phyloP scores from a whole-genome alignment of 2,329 filamentous ascomycete genomes.

The Pestalotiopsis sp. region DNA sequence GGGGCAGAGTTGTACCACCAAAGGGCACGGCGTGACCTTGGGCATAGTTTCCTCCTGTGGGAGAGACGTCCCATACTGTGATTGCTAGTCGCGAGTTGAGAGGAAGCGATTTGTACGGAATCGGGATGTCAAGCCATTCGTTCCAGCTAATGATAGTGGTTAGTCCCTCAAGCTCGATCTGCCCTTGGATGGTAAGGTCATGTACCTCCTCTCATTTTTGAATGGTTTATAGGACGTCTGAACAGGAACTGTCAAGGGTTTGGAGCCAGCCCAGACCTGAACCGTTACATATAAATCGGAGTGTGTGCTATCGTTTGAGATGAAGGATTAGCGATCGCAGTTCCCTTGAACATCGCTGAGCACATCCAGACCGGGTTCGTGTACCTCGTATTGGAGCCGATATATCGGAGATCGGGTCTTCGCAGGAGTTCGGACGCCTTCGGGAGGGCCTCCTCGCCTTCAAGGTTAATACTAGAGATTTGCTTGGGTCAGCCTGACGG shows the following conservation, averaged over 20 bases:
- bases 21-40: conserved; percentile 85
- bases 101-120: conserved; percentile 81
- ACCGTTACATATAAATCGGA: conserved; percentile 93
- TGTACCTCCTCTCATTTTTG: conserved; percentile 68
- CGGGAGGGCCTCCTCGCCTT: conserved; percentile 75
- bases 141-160: conserved; percentile 68
- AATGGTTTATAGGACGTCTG: conserved; percentile 95
- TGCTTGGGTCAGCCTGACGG: not conserved
- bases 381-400: conserved; percentile 82
- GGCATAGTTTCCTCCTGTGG: conserved; percentile 69
- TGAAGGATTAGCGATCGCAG: conserved; percentile 24
- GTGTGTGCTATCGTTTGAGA: conserved; percentile 54
- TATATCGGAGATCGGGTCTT: conserved; percentile 78
- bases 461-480: conserved; percentile 50
- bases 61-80: conserved; percentile 93
- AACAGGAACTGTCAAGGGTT: conserved; percentile 86
- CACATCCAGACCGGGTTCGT: conserved; percentile 8
- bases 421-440: conserved; percentile 78
- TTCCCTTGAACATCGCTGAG: not conserved
- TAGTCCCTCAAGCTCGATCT: conserved; percentile 15
- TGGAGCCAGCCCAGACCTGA: conserved; percentile 94
- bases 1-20: conserved; percentile 84
- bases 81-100: conserved; percentile 83
- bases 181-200: not conserved
- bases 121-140: conserved; percentile 90